These are phyloP conservation scores for Tolypocladium tropicale DNA, from an alignment of 2,329 filamentous ascomycete genomes.

Conservation along the genomic window DNA sequence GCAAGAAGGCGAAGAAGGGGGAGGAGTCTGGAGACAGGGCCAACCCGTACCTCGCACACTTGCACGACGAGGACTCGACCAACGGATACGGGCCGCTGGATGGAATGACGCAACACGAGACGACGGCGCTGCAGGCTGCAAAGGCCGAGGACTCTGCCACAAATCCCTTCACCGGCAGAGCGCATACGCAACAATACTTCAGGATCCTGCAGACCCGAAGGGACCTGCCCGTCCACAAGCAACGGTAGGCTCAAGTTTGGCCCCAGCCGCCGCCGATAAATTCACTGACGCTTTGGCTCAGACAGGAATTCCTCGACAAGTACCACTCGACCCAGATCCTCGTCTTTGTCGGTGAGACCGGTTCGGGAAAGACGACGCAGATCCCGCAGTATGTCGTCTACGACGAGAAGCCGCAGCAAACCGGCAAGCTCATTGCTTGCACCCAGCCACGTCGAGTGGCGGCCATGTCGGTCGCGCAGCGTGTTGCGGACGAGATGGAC, in stretches of 20 bases:
- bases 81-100: slow-evolving; percentile 38
- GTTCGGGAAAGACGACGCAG: slow-evolving; percentile 98
- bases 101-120: slow-evolving; percentile 65
- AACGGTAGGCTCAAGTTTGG: slow-evolving; percentile 48
- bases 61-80: slow-evolving; percentile 49
- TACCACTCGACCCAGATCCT: slow-evolving; percentile 94
- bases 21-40: slow-evolving; percentile 25
- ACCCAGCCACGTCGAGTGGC: slow-evolving; percentile 96
- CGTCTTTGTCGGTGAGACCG: slow-evolving; percentile 97
- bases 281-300: slow-evolving; percentile 17
- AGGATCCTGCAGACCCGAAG: slow-evolving; percentile 76
- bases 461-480: slow-evolving; percentile 96
- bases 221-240: slow-evolving; percentile 82
- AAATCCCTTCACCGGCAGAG: slow-evolving; percentile 76
- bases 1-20: slow-evolving; percentile 33
- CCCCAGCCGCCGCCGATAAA: background rate
- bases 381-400: slow-evolving; percentile 97
- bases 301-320: slow-evolving; percentile 84
- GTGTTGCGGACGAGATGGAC: slow-evolving; percentile 95
- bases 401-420: slow-evolving; percentile 84
- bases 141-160: slow-evolving; percentile 67
- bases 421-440: slow-evolving; percentile 86
- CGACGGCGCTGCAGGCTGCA: slow-evolving; percentile 65
- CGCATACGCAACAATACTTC: slow-evolving; percentile 78
- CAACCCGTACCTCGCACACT: slow-evolving; percentile 90